These are phyloP conservation scores for Psidium guajava DNA, from an alignment of 345 rosid species.

Conservation along the genomic window DNA sequence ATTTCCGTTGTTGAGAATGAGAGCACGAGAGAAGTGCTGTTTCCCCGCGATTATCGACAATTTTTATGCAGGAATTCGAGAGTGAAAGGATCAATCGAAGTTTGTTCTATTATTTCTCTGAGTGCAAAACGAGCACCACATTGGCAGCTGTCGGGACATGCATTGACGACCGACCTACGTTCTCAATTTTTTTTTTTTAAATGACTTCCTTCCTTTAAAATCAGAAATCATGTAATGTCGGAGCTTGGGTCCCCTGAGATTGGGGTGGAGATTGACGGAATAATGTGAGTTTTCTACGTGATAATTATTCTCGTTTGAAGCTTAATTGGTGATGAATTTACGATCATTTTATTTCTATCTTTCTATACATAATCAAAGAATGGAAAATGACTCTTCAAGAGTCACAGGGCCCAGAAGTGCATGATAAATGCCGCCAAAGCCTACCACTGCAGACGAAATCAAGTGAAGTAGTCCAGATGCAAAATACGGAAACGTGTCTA, in stretches of 20 bases:
- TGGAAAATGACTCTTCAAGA: no score
- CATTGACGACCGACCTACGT: no score
- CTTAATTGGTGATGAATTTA: background rate
- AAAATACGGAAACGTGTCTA: no score
- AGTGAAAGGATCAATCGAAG: background rate
- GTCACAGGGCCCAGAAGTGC: no score
- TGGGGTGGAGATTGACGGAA: background rate
- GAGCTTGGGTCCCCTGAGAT: no score
- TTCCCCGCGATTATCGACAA: background rate
- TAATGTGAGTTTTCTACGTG: background rate
- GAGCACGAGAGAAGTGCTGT: background rate
- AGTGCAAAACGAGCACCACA: background rate
- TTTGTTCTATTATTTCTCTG: background rate
- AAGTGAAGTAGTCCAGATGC: no score
- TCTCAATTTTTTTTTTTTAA: no score
- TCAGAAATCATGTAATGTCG: background rate
- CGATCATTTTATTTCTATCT: no score
- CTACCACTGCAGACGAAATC: no score
- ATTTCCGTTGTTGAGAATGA: background rate
- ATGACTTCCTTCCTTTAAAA: background rate
- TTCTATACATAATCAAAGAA: no score
- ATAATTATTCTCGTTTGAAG: background rate
- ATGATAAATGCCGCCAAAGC: no score
- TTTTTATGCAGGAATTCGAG: background rate
- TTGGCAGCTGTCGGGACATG: background rate